Evolutionary conservation across 768 basidiomycete genomes (phyloP).

Genomic region (Gelatoporia subvermispora): DNA sequence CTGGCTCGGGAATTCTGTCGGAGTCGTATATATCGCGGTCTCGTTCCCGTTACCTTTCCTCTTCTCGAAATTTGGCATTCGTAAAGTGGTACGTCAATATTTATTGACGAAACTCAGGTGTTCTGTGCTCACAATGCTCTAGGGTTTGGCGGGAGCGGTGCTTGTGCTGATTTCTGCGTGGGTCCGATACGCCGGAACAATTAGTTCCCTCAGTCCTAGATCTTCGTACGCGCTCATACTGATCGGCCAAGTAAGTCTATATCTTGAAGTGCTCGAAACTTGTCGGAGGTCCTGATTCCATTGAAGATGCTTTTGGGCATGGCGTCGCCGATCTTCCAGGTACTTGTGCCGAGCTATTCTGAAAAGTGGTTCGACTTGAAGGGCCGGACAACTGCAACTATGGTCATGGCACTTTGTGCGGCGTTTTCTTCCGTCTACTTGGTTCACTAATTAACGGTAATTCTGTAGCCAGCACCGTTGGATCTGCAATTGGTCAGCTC

Average conservation of each 20-base stretch:
- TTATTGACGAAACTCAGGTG: no score
- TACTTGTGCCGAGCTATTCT: conserved; percentile 76
- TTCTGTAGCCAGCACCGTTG: conserved; percentile 62
- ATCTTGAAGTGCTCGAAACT: neutral
- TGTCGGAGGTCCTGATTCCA: neutral
- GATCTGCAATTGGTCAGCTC: conserved; percentile 68
- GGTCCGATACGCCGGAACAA: conserved; percentile 73
- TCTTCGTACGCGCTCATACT: conserved; percentile 65
- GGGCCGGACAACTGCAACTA: conserved; percentile 76
- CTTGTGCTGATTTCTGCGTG: conserved; percentile 61
- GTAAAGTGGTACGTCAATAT: conserved; percentile 52
- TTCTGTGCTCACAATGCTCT: neutral
- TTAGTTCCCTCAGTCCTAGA: conserved; percentile 41
- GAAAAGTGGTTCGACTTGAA: conserved; percentile 79
- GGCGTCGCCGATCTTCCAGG: conserved; percentile 70
- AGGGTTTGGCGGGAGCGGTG: conserved; percentile 61
- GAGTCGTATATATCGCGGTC: conserved; percentile 56
- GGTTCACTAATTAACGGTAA: neutral
- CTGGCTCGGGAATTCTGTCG: conserved; percentile 73
- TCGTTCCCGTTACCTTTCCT: conserved; percentile 57
- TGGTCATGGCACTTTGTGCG: conserved; percentile 45
- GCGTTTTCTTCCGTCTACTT: neutral
- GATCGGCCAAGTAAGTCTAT: conserved; percentile 54
- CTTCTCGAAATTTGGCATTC: conserved; percentile 54
- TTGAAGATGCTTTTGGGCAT: conserved; percentile 55